Evolutionary conservation across 768 basidiomycete species (phyloP), one percentile per base, ranked within the genome.

Genomic region (Mycena alexandri): DNA sequence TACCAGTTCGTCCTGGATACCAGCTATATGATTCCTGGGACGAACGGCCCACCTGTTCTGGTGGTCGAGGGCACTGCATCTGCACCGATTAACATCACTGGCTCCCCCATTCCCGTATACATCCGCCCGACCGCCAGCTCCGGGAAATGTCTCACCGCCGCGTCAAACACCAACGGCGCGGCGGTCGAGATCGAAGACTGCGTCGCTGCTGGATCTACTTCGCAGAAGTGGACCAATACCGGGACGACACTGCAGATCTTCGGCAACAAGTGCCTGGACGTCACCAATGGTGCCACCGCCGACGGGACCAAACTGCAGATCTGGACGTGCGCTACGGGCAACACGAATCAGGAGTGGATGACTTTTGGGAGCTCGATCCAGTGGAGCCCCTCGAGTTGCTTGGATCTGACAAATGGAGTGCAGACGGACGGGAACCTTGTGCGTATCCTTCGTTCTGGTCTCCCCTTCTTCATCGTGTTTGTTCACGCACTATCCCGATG

Each of bases 221-320:
- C 59, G 33, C 65, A 67, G 36, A 38, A 16, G 17, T 67, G 65
- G 65, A 67, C 65, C 9, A 29, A 42, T 38, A 50, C 65, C 14
- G 44, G 52, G 59, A 21, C 52, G 11, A 25, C 12, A 19, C 65
- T 77, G 22, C 74, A 77, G 61, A 72, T 76, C 52, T 77, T 72
- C 66, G 43, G 54, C 21, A 55, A 34, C 48, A 54, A 51, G n/a
- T n/a, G n/a, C n/a, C n/a, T n/a, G n/a, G n/a, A n/a, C n/a, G n/a
- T n/a, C n/a, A n/a, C n/a, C n/a, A n/a, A n/a, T n/a, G n/a, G n/a
- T n/a, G n/a, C n/a, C n/a, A n/a, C n/a, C n/a, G n/a, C n/a, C n/a
- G n/a, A n/a, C n/a, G n/a, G n/a, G n/a, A n/a, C n/a, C n/a, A n/a
- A n/a, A n/a, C n/a, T n/a, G n/a, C n/a, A n/a, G n/a, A 42, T 46